Conservation (phyloP, 164 flowering plant genomes). For the Protea cynaroides region DNA sequence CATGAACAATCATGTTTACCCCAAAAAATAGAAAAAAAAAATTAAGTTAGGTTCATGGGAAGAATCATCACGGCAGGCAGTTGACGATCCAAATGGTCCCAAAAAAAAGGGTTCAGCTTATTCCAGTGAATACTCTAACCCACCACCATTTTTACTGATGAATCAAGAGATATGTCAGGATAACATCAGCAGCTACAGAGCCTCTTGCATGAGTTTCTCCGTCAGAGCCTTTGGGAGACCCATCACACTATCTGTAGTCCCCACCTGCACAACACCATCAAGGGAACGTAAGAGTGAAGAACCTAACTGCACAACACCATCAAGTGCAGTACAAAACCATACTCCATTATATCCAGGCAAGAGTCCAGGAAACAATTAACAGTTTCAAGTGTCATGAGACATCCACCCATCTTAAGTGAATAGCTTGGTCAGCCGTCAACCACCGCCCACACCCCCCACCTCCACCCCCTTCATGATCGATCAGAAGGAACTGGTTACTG, state of each 20-base stretch:
- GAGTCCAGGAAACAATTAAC: neutral
- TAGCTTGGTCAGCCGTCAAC: neutral
- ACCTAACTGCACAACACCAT: too few relatives aligned
- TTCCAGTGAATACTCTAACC: neutral
- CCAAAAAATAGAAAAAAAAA: too few relatives aligned
- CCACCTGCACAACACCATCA: constrained; percentile 47
- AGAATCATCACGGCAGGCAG: too few relatives aligned
- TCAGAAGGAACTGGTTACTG: neutral
- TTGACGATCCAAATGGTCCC: too few relatives aligned
- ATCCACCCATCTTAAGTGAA: neutral
- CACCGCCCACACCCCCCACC: too few relatives aligned
- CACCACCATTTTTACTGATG: too few relatives aligned
- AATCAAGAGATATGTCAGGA: neutral
- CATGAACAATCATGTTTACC: too few relatives aligned
- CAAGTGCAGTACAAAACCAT: too few relatives aligned
- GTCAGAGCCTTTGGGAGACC: constrained; percentile 85
- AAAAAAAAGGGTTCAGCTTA: too few relatives aligned
- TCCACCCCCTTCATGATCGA: too few relatives aligned
- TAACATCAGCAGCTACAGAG: constrained; percentile 23
- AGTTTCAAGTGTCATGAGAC: neutral
- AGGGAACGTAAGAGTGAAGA: neutral
- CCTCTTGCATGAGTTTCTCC: constrained; percentile 59
- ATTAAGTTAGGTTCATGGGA: too few relatives aligned
- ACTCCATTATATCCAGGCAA: too few relatives aligned
- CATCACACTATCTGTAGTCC: constrained; percentile 89